These are phyloP conservation scores for Gossypium schwendimanii DNA, from an alignment of 441 rosid genomes.

Conservation along the genomic window DNA sequence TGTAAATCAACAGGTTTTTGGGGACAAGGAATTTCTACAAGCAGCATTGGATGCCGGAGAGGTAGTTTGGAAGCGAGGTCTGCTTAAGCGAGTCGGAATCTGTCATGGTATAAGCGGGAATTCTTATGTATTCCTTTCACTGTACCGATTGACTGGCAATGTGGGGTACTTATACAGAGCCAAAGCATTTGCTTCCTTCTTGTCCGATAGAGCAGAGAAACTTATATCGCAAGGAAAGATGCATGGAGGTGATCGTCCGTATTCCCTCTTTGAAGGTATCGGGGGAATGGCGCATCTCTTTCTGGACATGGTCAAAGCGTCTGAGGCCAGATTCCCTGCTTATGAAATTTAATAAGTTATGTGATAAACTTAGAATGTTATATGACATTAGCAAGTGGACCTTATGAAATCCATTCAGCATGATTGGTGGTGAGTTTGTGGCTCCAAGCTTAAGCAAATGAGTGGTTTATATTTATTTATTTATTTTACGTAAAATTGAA, in stretches of 20 bases:
- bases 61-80: slow-evolving; percentile 56
- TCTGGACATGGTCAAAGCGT: slow-evolving; percentile 46
- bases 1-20: slow-evolving; percentile 38
- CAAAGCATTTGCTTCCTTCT: slow-evolving; percentile 61
- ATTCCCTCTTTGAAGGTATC: slow-evolving; percentile 53
- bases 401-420: neutral
- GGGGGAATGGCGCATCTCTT: slow-evolving; percentile 66
- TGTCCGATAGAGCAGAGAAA: slow-evolving; percentile 40
- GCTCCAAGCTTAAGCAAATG: neutral
- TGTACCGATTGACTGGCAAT: slow-evolving; percentile 44
- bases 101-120: slow-evolving; percentile 73
- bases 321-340: slow-evolving; percentile 56
- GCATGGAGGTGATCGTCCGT: slow-evolving; percentile 63
- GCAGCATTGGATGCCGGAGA: slow-evolving; percentile 60
- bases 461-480: neutral
- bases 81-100: slow-evolving; percentile 57
- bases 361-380: neutral
- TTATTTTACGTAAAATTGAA: no score
- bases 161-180: slow-evolving; percentile 38
- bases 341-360: slow-evolving; percentile 35
- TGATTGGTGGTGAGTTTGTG: neutral
- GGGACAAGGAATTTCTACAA: slow-evolving; percentile 44
- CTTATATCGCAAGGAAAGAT: slow-evolving; percentile 49
- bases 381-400: neutral
- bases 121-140: slow-evolving; percentile 49